Evolutionary conservation across 352 stramenopile species (phyloP).

Genomic region (Paralagenidium karlingii): DNA sequence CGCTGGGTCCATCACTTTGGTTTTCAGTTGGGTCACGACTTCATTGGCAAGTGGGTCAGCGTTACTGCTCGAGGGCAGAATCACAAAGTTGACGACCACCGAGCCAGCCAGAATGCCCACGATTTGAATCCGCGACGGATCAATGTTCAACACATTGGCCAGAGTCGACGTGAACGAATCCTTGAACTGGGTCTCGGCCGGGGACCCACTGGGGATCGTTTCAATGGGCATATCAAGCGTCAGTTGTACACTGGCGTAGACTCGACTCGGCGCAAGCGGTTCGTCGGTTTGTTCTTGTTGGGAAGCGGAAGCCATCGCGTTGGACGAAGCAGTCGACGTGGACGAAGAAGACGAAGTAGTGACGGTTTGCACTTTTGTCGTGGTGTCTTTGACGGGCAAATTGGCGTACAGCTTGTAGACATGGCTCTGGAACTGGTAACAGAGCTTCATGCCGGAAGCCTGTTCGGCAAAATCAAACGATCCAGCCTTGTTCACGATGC

Average conservation of each 20-base stretch:
- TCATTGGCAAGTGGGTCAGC: slow-evolving; percentile 37
- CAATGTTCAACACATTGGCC: slow-evolving; percentile 25
- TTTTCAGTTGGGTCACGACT: slow-evolving; percentile 21
- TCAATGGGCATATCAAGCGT: slow-evolving; percentile 51
- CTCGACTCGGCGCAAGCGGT: slow-evolving; percentile 21
- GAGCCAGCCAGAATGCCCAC: slow-evolving; percentile 31
- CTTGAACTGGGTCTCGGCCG: slow-evolving; percentile 38
- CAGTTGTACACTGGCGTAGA: slow-evolving; percentile 31
- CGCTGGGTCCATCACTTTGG: slow-evolving; percentile 19
- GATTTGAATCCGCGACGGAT: slow-evolving; percentile 34
- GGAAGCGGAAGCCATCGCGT: too few species aligned
- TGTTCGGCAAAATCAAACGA: slow-evolving; percentile 30
- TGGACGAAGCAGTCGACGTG: too few species aligned
- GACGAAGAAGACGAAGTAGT: too few species aligned
- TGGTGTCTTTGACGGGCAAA: slow-evolving; percentile 22
- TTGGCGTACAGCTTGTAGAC: slow-evolving; percentile 34
- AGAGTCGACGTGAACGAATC: slow-evolving; percentile 17
- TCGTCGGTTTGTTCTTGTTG: too few species aligned
- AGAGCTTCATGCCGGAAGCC: slow-evolving; percentile 24
- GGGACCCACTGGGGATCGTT: slow-evolving; percentile 28
- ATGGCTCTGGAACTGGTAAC: slow-evolving; percentile 44
- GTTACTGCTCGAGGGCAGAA: slow-evolving; percentile 29
- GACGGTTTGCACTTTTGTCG: too few species aligned
- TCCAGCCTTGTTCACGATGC: slow-evolving; percentile 21
- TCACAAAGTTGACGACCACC: slow-evolving; percentile 48